Percentiles rank a stretch among this genome's conserved stretches.
These are phyloP conservation scores for Rossbeevera mucosa DNA, from an alignment of 768 basidiomycete species.

Conservation along the genomic window DNA sequence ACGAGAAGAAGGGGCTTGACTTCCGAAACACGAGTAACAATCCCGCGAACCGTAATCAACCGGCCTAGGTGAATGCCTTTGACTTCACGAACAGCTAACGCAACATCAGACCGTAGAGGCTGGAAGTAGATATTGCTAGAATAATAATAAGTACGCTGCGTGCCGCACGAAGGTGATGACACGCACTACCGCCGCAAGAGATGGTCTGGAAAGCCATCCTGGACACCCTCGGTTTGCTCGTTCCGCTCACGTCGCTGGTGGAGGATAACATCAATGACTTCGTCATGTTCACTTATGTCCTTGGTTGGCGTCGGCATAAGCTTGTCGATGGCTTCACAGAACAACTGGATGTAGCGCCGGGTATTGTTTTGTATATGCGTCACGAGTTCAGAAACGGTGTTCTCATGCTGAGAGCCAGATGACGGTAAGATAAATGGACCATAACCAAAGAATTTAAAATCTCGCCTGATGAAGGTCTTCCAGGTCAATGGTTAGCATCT, in stretches of 20 bases:
- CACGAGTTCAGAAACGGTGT: slow-evolving; percentile 69
- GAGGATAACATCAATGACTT: slow-evolving; percentile 95
- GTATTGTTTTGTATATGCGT: slow-evolving; percentile 78
- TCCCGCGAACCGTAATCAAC: slow-evolving; percentile 94
- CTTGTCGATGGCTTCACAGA: slow-evolving; percentile 86
- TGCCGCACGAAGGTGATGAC: not conserved
- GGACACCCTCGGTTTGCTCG: slow-evolving; percentile 66
- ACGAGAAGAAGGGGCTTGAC: slow-evolving; percentile 96
- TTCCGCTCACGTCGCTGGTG: slow-evolving; percentile 91
- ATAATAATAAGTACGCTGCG: slow-evolving; percentile 11
- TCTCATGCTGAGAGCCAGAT: slow-evolving; percentile 50
- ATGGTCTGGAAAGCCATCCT: slow-evolving; percentile 84
- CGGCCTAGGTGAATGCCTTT: slow-evolving; percentile 82
- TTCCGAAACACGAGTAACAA: slow-evolving; percentile 97
- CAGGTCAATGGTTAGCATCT: slow-evolving; percentile 83
- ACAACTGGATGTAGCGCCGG: slow-evolving; percentile 84
- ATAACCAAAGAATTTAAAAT: slow-evolving; percentile 6
- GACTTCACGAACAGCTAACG: slow-evolving; percentile 90
- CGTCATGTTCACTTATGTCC: slow-evolving; percentile 86
- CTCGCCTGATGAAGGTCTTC: slow-evolving; percentile 79
- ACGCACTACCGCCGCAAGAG: slow-evolving; percentile 93
- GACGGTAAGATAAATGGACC: slow-evolving; percentile 8
- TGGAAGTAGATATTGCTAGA: slow-evolving; percentile 90
- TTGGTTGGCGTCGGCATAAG: slow-evolving; percentile 85
- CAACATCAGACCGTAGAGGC: slow-evolving; percentile 69